phyloP scores from a whole-genome alignment of 164 flowering plant genomes.

The Taxillus chinensis region DNA sequence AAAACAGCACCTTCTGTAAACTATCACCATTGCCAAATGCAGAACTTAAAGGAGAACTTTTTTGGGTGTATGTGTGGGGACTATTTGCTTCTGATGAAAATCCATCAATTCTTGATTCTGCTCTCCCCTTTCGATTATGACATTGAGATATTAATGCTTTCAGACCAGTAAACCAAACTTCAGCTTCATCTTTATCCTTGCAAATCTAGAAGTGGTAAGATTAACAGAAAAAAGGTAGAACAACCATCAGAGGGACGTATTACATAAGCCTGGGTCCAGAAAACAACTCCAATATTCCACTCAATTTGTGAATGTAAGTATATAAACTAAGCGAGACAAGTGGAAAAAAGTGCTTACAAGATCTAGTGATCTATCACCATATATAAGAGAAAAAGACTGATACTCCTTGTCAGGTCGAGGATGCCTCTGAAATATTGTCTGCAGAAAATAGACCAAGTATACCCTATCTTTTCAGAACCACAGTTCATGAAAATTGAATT shows the following conservation, averaged over 20 bases:
- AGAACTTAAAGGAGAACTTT: conserved; percentile 6
- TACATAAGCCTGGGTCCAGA: neutral
- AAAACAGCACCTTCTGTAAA: neutral
- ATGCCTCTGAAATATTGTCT: conserved; percentile 5
- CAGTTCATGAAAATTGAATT: no score
- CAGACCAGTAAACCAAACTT: conserved; percentile 6
- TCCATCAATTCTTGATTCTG: conserved; percentile 6
- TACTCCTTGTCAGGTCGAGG: conserved; percentile 7
- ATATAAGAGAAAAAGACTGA: conserved; percentile 5
- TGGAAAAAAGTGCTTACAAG: neutral
- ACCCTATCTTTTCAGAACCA: no score
- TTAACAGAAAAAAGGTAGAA: no score
- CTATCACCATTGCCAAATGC: conserved; percentile 4
- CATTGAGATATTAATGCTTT: conserved; percentile 3
- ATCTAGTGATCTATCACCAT: conserved; percentile 4
- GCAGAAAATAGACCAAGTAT: neutral
- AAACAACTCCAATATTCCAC: neutral
- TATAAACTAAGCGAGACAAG: neutral
- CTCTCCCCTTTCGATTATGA: conserved; percentile 4
- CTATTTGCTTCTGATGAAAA: conserved; percentile 8
- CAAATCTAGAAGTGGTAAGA: neutral
- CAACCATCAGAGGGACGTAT: neutral
- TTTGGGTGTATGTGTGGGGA: conserved; percentile 2
- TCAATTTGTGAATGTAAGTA: neutral
- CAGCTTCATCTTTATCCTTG: conserved; percentile 8